These are phyloP conservation scores for Solanum stenotomum DNA, from an alignment of 257 asterid species.

Conservation along the genomic window DNA sequence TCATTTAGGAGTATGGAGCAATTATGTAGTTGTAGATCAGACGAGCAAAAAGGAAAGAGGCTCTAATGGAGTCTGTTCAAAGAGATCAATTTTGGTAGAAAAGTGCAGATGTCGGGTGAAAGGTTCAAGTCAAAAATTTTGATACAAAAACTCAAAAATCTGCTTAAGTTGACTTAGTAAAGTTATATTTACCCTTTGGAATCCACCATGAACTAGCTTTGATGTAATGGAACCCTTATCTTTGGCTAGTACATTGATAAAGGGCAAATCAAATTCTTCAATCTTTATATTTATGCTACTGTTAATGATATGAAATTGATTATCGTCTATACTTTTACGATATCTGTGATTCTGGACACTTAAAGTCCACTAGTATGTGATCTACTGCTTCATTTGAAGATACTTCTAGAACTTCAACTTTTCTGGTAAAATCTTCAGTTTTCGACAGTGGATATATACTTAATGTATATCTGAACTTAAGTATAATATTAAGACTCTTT, in stretches of 20 bases:
- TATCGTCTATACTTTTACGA: neutral
- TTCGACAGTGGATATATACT: neutral
- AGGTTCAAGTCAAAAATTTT: neutral
- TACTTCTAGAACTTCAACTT: neutral
- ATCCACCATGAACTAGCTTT: neutral
- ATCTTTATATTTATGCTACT: neutral
- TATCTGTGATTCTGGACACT: neutral
- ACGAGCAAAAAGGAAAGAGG: neutral
- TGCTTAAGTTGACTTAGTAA: neutral
- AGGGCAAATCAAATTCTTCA: neutral
- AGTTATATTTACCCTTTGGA: neutral
- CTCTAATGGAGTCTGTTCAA: neutral
- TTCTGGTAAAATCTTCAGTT: neutral
- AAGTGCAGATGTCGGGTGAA: neutral
- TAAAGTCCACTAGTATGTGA: neutral
- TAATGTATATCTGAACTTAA: neutral
- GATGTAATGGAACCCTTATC: neutral
- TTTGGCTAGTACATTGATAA: neutral
- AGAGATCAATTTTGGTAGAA: neutral
- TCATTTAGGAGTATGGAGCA: neutral
- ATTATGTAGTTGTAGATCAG: neutral
- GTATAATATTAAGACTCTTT: neutral
- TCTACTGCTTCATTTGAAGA: neutral
- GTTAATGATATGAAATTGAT: neutral
- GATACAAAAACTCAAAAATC: neutral